Percentiles rank a stretch among this genome's conserved stretches.
These are phyloP conservation scores for Apophysomyces ossiformis DNA, from an alignment of 371 early-diverging fungal genomes.

Conservation along the genomic window DNA sequence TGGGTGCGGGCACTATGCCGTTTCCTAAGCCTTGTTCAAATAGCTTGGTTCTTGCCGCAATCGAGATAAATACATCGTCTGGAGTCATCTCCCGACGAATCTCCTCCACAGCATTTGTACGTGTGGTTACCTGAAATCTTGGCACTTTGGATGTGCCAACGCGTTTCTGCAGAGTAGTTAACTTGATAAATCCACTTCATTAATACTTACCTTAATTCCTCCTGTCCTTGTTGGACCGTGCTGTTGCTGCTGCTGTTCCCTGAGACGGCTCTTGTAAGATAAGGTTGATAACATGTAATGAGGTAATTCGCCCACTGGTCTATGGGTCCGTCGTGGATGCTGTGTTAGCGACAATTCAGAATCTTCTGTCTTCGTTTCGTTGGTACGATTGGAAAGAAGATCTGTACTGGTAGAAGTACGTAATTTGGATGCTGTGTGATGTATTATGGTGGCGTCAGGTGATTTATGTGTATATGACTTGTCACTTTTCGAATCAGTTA, in stretches of 20 bases:
- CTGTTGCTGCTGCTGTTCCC: neutral
- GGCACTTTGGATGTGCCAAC: conserved; percentile 8
- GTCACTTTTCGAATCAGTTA: neutral
- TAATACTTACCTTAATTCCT: conserved; percentile 6
- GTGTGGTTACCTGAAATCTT: conserved; percentile 22
- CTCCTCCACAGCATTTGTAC: conserved; percentile 34
- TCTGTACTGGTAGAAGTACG: neutral
- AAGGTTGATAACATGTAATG: conserved; percentile 23
- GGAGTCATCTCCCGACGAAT: conserved; percentile 27
- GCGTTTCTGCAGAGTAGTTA: conserved; percentile 4
- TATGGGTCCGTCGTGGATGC: neutral
- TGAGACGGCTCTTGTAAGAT: conserved; percentile 23
- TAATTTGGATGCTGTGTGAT: neutral
- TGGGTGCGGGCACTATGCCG: conserved; percentile 4
- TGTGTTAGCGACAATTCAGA: neutral
- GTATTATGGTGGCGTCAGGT: neutral
- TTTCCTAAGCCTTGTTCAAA: conserved; percentile 24
- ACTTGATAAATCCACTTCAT: neutral
- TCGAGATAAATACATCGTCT: conserved; percentile 24
- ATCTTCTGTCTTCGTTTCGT: neutral
- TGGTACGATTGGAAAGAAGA: neutral
- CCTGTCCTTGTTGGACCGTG: neutral
- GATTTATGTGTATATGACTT: neutral
- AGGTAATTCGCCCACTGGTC: conserved; percentile 11
- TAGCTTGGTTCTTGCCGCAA: conserved; percentile 27